Base-by-base conservation (phyloP, 163 green algal species). In the Chlorella variabilis region DNA sequence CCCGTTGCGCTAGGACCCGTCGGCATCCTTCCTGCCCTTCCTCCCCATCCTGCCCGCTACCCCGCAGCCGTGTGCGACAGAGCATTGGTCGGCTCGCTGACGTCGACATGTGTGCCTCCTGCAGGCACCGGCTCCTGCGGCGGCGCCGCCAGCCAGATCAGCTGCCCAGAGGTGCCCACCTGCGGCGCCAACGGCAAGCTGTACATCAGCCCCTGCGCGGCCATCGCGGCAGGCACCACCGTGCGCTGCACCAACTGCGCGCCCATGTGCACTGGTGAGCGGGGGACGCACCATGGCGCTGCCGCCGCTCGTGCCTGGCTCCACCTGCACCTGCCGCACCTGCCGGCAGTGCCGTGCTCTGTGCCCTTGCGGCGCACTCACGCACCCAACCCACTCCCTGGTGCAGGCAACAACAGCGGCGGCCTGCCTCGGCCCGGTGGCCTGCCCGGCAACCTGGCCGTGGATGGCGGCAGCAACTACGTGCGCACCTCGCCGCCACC, bases 161-260 rank as follows among this genome's bases (percentile, higher is more conserved):
- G 38, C 27, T 75, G 67, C 41, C 67, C 67, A 27, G 18, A 58
- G 67, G 67, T 76, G 23, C 68, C 42, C 29, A 45, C 68, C 68
- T 76, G 68, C 68, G 67, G 67, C 41, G 41, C 41, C 17, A 29
- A 76, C 42, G 41, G 51, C 27, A 41, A 63, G 68, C 68, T 62
- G 68, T 76, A 76, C 18, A 5, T 49, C 29, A 41, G 42, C 27
- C 42, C 68, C 13, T 76, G 68, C 29, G 68, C 51, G 18, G 68
- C 68, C 29, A 61, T 18, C 13, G 42, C 42, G 4, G 68, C 68
- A 2, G 68, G 68, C 68, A 76, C 68, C 42, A 42, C 29, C n/a
- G 42, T 76, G 21, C 45, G 51, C 41, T 76, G 68, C 68, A 36
- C 42, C 68, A 76, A 76, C 68, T 76, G 68, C 68, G 27, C 45